Base-by-base conservation (phyloP, 768 basidiomycete species). In the Tubosaeta sp. region DNA sequence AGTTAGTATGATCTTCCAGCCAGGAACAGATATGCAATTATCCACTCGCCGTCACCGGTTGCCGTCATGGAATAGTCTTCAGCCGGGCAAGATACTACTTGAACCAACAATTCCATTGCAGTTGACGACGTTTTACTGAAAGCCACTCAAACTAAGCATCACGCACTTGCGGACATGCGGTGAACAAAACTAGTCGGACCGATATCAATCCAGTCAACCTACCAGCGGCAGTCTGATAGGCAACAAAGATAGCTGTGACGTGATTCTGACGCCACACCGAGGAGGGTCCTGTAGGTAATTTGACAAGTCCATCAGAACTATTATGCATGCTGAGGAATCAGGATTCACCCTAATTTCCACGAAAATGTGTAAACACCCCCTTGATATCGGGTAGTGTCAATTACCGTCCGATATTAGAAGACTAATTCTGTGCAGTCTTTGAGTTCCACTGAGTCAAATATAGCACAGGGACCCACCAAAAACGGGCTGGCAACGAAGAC, bases 21-120 rank as follows among this genome's bases (percentile, higher is more conserved):
- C 45, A 44, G 18, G 43, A 19, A 18, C 24, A 14, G 45, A 46
- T n/a, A 19, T 38, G 36, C 21, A 19, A 14, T 47, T 38, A 19
- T 19, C 41, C 34, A 45, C 47, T 34, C 35, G 49, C 46, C 21
- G 9, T 30, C 19, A 44, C 32, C 7, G 3, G n/a, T 36, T 58
- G 44, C 52, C 50, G 47, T 59, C 24, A 41, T 4, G 18, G 44
- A 10, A 36, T 14, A 22, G 49, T 24, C 29, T 34, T 16, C 12
- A 19, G 13, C 39, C 16, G 31, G 6, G 19, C 19, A 3, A 43
- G 31, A 22, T 38, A 31, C 18, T 18, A 19, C 12, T 19, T 31
- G 27, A 32, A 22, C 19, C 19, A 45, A 24, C 31, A 22, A 16
- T n/a, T 41, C 29, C n/a, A 41, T 18, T n/a, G 8, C 29, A n/a